phyloP scores from a whole-genome alignment of 805 yeast genomes.

The Starmera amethionina region DNA sequence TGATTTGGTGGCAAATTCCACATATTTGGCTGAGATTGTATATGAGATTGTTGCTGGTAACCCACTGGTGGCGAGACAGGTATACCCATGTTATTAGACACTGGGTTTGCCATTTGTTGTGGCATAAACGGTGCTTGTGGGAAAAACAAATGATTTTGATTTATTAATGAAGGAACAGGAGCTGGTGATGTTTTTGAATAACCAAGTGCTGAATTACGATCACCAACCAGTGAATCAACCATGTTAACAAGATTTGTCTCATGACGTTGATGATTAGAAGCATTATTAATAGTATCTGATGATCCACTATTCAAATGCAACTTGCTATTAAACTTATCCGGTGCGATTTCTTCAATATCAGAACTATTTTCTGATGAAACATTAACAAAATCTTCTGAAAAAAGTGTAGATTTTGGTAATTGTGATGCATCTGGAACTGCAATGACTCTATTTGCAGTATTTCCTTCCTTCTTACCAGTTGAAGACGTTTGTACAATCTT shows the following conservation, averaged over 20 bases:
- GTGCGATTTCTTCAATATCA: conserved; percentile 2
- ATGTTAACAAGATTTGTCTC: conserved; percentile 9
- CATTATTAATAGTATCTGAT: background rate
- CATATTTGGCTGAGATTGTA: background rate
- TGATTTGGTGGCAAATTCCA: background rate
- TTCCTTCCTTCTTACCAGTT: background rate
- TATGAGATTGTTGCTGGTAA: background rate
- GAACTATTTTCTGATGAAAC: background rate
- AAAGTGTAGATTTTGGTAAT: background rate
- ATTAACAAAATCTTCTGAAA: background rate
- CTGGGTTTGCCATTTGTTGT: background rate
- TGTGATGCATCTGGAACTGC: background rate
- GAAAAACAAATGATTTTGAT: background rate
- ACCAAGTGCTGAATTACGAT: conserved; percentile 1
- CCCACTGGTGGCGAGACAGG: background rate
- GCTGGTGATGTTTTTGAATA: background rate
- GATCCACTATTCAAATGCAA: background rate
- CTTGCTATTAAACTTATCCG: background rate
- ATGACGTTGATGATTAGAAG: background rate
- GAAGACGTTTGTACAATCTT: background rate
- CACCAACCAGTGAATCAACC: conserved; percentile 23
- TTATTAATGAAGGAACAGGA: background rate
- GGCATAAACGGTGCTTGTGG: background rate
- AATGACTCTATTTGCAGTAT: background rate
- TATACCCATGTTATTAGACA: background rate